Evolutionary conservation across 225 moss, liverwort and hornwort genomes (phyloP).

Genomic region (Pleurozium schreberi): DNA sequence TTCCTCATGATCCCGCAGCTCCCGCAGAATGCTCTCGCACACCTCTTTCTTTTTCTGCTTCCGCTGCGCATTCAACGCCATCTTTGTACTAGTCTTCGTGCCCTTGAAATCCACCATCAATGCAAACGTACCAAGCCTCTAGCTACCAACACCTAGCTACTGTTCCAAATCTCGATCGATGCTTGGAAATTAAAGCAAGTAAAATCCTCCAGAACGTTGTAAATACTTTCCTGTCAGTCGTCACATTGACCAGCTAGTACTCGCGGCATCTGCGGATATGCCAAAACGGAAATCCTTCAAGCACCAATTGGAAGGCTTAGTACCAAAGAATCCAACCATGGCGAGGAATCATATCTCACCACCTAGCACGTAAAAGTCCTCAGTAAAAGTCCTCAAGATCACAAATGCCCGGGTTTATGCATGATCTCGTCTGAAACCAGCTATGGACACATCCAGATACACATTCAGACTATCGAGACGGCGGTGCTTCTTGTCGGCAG

Average conservation of each 20-base stretch:
- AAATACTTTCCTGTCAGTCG: not conserved
- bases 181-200: not conserved
- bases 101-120: conserved; percentile 4
- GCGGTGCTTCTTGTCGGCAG: not conserved
- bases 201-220: not conserved
- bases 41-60: conserved; percentile 56
- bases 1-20: conserved; percentile 8
- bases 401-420: not conserved
- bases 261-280: conserved; percentile 1
- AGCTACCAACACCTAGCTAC: not conserved
- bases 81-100: not conserved
- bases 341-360: not conserved
- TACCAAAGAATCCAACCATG: not conserved
- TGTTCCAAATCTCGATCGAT: not conserved
- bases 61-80: conserved; percentile 9
- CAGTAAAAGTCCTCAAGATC: not conserved
- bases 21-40: conserved; percentile 43
- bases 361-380: not conserved
- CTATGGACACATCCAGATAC: not conserved
- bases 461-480: not conserved
- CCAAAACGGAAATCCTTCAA: not conserved
- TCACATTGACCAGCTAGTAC: not conserved
- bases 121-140: not conserved
- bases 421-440: not conserved
- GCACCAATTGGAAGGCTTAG: not conserved